These are phyloP conservation scores for Magnusiomyces sp. DNA, from an alignment of 1,139 yeast genomes.

Conservation along the genomic window DNA sequence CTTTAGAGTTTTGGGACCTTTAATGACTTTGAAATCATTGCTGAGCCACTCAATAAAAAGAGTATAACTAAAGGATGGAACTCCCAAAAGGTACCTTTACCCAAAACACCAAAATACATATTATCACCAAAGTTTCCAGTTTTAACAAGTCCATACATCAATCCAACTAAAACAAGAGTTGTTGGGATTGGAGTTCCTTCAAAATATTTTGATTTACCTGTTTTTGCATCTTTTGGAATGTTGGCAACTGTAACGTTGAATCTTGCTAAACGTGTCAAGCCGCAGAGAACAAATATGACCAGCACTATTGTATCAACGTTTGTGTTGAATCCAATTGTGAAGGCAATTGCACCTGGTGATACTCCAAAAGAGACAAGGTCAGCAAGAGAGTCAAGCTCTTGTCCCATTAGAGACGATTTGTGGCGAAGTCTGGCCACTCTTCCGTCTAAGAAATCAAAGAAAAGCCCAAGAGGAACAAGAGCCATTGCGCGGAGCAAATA, in stretches of 20 bases:
- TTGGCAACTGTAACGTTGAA: conserved; percentile 90
- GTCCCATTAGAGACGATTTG: conserved; percentile 91
- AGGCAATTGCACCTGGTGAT: conserved; percentile 88
- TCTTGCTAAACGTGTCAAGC: conserved; percentile 86
- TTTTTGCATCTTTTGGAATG: conserved; percentile 71
- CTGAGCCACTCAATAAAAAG: conserved; percentile 76
- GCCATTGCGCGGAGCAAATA: conserved; percentile 77
- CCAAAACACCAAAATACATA: conserved; percentile 57
- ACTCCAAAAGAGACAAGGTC: conserved; percentile 90
- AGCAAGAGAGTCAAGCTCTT: conserved; percentile 92
- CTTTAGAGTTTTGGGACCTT: conserved; percentile 77
- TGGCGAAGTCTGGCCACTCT: conserved; percentile 92
- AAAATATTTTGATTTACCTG: conserved; percentile 66
- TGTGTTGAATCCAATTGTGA: conserved; percentile 80
- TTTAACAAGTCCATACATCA: conserved; percentile 58
- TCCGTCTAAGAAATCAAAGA: conserved; percentile 94
- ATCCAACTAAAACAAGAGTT: conserved; percentile 60
- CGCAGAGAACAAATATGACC: conserved; percentile 84
- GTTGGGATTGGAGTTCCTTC: conserved; percentile 97
- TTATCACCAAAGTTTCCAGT: conserved; percentile 34
- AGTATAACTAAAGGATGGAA: conserved; percentile 62
- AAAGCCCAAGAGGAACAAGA: conserved; percentile 78
- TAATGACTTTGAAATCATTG: conserved; percentile 83
- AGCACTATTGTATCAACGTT: conserved; percentile 70
- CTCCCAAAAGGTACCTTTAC: conserved; percentile 48